Percentiles rank a stretch among this genome's conserved stretches.
phyloP scores from a whole-genome alignment of 2,329 filamentous ascomycete species.

The Podosphaera leucotricha region DNA sequence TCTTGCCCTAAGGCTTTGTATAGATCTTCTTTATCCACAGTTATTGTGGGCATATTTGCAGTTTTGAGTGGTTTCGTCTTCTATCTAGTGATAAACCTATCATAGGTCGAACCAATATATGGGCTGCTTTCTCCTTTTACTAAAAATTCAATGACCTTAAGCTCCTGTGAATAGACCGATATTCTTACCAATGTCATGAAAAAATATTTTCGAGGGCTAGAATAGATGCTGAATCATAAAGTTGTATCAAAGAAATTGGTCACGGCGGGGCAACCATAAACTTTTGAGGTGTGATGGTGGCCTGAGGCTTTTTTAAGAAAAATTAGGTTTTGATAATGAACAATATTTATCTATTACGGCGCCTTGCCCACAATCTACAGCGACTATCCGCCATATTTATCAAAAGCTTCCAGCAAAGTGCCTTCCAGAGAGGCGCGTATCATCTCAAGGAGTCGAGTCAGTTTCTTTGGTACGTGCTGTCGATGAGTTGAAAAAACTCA shows the following conservation, averaged over 20 bases:
- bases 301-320: background rate
- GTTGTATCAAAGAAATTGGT: too few species aligned
- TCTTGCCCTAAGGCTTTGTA: slow-evolving; percentile 79
- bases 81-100: background rate
- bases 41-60: slow-evolving; percentile 71
- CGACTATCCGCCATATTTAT: background rate
- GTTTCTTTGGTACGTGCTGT: background rate
- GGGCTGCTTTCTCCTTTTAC: too few species aligned
- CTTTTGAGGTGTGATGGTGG: background rate
- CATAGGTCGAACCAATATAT: too few species aligned
- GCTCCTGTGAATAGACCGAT: too few species aligned
- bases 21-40: slow-evolving; percentile 87
- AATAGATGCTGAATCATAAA: too few species aligned
- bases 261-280: background rate
- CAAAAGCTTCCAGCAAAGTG: background rate
- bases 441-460: background rate
- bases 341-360: background rate
- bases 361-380: too few species aligned
- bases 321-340: background rate
- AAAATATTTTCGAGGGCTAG: too few species aligned
- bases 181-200: too few species aligned
- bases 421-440: background rate
- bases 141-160: too few species aligned
- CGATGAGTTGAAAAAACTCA: background rate
- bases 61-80: background rate